Conservation (phyloP, 2,329 filamentous ascomycete species). For the Penicillium hesseltinei region DNA sequence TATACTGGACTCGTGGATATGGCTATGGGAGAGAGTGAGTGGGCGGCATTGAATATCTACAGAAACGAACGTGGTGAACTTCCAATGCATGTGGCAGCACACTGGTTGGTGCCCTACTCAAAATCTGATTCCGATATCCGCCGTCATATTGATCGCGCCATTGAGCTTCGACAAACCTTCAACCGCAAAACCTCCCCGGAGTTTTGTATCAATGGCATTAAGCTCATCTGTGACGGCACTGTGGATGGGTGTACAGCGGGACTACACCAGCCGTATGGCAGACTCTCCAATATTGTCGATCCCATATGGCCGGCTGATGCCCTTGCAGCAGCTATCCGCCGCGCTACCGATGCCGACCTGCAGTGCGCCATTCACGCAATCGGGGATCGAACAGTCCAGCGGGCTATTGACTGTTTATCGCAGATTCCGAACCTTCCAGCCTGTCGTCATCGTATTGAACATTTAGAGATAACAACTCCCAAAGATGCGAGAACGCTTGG, state of each 20-base stretch:
- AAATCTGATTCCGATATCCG: slow-evolving; percentile 38
- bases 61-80: slow-evolving; percentile 30
- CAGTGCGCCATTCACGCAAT: slow-evolving; percentile 54
- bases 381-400: slow-evolving; percentile 47
- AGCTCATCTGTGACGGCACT: slow-evolving; percentile 51
- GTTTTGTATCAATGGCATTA: slow-evolving; percentile 49
- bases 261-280: slow-evolving; percentile 37
- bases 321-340: slow-evolving; percentile 43
- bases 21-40: slow-evolving; percentile 52
- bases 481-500: slow-evolving; percentile 48
- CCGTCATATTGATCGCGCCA: slow-evolving; percentile 48
- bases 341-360: slow-evolving; percentile 44
- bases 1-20: slow-evolving; percentile 52
- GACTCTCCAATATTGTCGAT: slow-evolving; percentile 37
- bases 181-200: slow-evolving; percentile 43
- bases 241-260: slow-evolving; percentile 46
- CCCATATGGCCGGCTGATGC: slow-evolving; percentile 46
- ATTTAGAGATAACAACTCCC: slow-evolving; percentile 50
- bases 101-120: slow-evolving; percentile 50
- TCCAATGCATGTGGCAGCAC: slow-evolving; percentile 44
- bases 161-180: slow-evolving; percentile 41
- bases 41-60: slow-evolving; percentile 43
- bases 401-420: slow-evolving; percentile 40
- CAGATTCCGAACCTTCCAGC: slow-evolving; percentile 22
- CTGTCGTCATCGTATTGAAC: slow-evolving; percentile 50